Evolutionary conservation across 495 filamentous ascomycete species (phyloP).

Genomic region (Talaromyces ruber): DNA sequence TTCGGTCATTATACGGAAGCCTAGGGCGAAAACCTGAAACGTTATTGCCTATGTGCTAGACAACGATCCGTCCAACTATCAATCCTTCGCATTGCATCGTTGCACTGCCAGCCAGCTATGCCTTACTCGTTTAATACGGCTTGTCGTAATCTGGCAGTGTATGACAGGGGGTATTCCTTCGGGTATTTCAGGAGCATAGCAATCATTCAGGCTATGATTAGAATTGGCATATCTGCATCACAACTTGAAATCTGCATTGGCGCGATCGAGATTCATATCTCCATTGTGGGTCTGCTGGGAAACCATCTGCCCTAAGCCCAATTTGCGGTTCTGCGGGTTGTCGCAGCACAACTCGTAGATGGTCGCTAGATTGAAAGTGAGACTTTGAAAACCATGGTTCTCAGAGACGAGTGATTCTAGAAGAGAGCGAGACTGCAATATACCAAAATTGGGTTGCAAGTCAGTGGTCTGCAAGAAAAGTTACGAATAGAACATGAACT

Average conservation of each 20-base stretch:
- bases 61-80: background rate
- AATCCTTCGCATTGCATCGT: background rate
- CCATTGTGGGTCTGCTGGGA: slow-evolving; percentile 39
- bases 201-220: background rate
- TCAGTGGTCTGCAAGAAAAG: background rate
- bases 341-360: slow-evolving; percentile 91
- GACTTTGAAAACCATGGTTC: slow-evolving; percentile 56
- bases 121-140: background rate
- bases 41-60: background rate
- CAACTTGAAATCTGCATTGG: slow-evolving; percentile 70
- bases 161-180: background rate
- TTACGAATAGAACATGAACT: slow-evolving; percentile 4
- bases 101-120: background rate
- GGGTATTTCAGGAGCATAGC: background rate
- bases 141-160: background rate
- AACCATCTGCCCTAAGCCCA: slow-evolving; percentile 57
- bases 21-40: slow-evolving; percentile 23
- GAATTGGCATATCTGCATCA: slow-evolving; percentile 20
- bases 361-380: slow-evolving; percentile 84
- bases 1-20: slow-evolving; percentile 62
- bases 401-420: slow-evolving; percentile 55
- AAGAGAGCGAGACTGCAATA: slow-evolving; percentile 43
- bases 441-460: background rate
- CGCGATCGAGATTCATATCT: slow-evolving; percentile 57
- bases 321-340: slow-evolving; percentile 57